phyloP scores from a whole-genome alignment of 1,284 basidiomycete species.

The Puccinia triticina region DNA sequence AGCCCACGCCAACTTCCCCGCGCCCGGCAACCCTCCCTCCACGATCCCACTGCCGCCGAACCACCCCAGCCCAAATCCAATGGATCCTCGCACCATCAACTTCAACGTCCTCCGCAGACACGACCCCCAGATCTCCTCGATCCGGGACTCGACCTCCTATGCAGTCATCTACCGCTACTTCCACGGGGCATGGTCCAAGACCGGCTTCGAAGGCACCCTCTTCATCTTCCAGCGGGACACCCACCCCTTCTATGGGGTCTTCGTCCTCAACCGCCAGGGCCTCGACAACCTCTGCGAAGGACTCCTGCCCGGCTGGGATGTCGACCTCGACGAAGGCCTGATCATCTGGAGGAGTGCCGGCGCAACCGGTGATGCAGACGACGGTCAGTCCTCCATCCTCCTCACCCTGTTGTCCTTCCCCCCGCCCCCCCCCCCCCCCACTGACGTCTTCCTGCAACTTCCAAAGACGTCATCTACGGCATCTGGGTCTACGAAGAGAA shows the following conservation, averaged over 20 bases:
- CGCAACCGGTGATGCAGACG: slow-evolving; percentile 35
- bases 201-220: slow-evolving; percentile 33
- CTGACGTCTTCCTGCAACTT: background rate
- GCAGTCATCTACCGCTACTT: slow-evolving; percentile 43
- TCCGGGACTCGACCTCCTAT: slow-evolving; percentile 37
- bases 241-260: slow-evolving; percentile 21
- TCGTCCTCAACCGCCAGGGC: slow-evolving; percentile 45
- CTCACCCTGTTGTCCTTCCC: background rate
- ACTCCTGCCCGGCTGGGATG: slow-evolving; percentile 4
- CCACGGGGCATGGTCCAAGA: slow-evolving; percentile 40
- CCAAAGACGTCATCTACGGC: slow-evolving; percentile 35
- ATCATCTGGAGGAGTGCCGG: slow-evolving; percentile 45
- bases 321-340: slow-evolving; percentile 38
- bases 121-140: slow-evolving; percentile 22
- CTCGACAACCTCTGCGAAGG: slow-evolving; percentile 34
- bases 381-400: slow-evolving; percentile 26
- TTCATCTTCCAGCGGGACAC: slow-evolving; percentile 37
- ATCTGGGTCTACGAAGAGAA: slow-evolving; percentile 46
- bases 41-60: too few relatives aligned
- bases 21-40: too few relatives aligned
- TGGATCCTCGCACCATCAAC: slow-evolving; percentile 41
- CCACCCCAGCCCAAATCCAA: too few relatives aligned
- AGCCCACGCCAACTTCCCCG: too few relatives aligned
- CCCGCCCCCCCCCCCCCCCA: too few relatives aligned
- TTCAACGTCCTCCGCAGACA: slow-evolving; percentile 47